Evolutionary conservation across 768 basidiomycete genomes (phyloP).

Genomic region (Daedalea quercina): DNA sequence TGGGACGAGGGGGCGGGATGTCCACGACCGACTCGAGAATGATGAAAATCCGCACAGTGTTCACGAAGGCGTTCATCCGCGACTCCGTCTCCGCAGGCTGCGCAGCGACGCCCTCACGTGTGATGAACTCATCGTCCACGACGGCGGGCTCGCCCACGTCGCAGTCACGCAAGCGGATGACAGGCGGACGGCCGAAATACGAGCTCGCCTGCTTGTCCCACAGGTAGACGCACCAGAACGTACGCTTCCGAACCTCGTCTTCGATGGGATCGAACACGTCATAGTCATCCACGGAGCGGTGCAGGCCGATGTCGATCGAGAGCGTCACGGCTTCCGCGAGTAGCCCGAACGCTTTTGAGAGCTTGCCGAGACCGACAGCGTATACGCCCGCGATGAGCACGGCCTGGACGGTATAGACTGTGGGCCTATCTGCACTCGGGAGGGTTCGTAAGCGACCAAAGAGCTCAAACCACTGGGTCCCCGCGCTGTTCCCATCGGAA

Average conservation of each 20-base stretch:
- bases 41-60: conserved; percentile 71
- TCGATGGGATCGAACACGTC: conserved; percentile 87
- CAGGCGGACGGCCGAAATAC: conserved; percentile 84
- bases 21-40: conserved; percentile 87
- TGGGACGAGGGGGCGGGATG: conserved; percentile 59
- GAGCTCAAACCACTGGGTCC: conserved; percentile 88
- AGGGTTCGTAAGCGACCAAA: conserved; percentile 83
- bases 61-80: conserved; percentile 77
- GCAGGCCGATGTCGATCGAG: conserved; percentile 83
- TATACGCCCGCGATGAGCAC: conserved; percentile 90
- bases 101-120: conserved; percentile 55
- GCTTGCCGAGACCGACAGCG: conserved; percentile 83
- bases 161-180: conserved; percentile 83
- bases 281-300: conserved; percentile 80
- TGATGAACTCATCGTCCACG: conserved; percentile 87
- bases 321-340: conserved; percentile 85
- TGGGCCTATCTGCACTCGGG: conserved; percentile 82
- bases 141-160: conserved; percentile 84
- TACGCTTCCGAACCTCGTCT: conserved; percentile 87
- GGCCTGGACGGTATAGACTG: conserved; percentile 87
- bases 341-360: conserved; percentile 81
- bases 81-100: conserved; percentile 71
- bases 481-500: conserved; percentile 79
- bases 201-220: conserved; percentile 94
- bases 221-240: conserved; percentile 94